Base-by-base conservation (phyloP, 495 filamentous ascomycete species). In the Venustampulla echinocandica region DNA sequence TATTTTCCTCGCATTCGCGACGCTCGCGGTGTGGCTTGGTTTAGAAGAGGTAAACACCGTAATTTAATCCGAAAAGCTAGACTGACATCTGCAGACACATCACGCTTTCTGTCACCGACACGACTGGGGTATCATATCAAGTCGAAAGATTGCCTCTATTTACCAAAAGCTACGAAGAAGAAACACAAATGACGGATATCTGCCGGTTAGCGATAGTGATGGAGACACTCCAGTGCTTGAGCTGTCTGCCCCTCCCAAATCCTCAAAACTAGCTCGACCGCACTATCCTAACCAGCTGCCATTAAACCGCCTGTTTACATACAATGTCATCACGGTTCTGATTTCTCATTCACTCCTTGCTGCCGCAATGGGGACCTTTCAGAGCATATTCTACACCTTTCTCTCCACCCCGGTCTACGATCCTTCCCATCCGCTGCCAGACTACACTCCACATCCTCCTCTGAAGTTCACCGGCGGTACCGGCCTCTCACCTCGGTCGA, bases 311-410 rank as follows among this genome's bases (percentile, higher is more conserved):
- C 85, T 94, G 47, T 92, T 86, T 71, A 92, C 85, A 2, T 73
- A 73, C 42, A 90, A 90, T 53, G 81, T 94, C 18, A 49, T 79
- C 53, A 70, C 64, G 51, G 88, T 85, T 1, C 66, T 92, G 2
- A 36, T 79, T 10, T 73, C 81, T 1, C 80, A 83, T 60, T 81
- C 74, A 35, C 72, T 88, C 51, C 72, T 92, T 44, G 79, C 82
- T 30, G 79, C 84, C 56, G 84, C 89, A 56, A 74, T 89, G 62
- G 84, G 82, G 49, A 85, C 85, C 34, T 92, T 90, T 71, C 86
- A 86, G 62, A 83, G 80, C 40, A 73, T 90, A 36, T 90, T 84
- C 85, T 83, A 85, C 49, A 73, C 87, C 46, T 90, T 89, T 70
- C 80, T 94, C 47, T 87, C 83, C 0, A 85, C 86, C 0, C 82